Evolutionary conservation across 2,329 filamentous ascomycete species (phyloP), one percentile per base, ranked within the genome.

Genomic region (Leptographium galeiforme): DNA sequence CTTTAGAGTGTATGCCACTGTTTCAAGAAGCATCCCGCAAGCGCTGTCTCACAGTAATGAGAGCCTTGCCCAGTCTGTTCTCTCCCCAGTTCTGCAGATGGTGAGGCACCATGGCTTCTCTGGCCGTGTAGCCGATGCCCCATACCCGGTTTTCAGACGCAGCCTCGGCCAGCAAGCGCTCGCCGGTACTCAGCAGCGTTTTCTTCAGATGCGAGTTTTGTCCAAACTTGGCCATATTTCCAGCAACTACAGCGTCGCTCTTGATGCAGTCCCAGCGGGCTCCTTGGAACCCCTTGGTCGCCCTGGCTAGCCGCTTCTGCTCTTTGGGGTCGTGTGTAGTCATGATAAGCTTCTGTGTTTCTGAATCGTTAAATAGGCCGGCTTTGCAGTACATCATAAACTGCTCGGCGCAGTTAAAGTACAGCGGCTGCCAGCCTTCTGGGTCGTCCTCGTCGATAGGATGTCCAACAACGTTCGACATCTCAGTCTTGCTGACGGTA

Each of bases 61-160:
- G 64, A 25, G 75, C 79, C 66, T 77, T 77, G 0, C 82, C 83
- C 47, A 86, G 63, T 53, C 84, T 61, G 65, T 87, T 87, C 67
- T 75, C 56, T 0, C 83, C 82, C 84, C 82, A 87, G 2, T 64
- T 58, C 13, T 66, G 61, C 51, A 73, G 70, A 50, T 72, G 71
- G 2, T 36, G 57, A 52, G 66, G 71, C 2, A 39, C 57, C 53
- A 66, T 70, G 3, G 81, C 81, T 60, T 74, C 66, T 16, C 66
- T 67, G 6, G 72, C 75, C 2, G 61, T 68, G 59, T 78, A 84
- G 5, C 84, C 82, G 43, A 87, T 69, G 1, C 82, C 83, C 83
- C 82, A 87, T 51, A 85, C 75, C 10, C 70, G 62, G 67, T 87
- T 82, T 55, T 64, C 69, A 8, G 80, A 77, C 53, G 74, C 74